Percentiles rank a stretch among this genome's conserved stretches.
Conservation (phyloP, 1,139 yeast species). For the Suhomyces yuchorum region DNA sequence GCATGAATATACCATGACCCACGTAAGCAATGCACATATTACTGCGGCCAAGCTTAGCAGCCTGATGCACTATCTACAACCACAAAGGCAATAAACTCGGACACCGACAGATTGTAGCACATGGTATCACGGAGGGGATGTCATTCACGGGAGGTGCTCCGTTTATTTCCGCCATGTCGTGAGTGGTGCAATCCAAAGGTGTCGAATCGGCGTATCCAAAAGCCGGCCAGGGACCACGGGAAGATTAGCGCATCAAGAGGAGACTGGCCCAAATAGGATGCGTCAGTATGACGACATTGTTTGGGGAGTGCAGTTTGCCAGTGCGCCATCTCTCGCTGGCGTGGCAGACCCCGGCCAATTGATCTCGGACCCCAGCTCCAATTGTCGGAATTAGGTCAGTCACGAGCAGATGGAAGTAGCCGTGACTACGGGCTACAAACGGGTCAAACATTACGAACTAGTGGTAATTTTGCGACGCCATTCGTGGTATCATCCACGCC, state of each 20-base stretch:
- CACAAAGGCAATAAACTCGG: background rate
- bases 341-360: background rate
- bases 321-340: background rate
- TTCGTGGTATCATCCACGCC: background rate
- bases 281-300: background rate
- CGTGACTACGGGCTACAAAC: background rate
- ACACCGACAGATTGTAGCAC: background rate
- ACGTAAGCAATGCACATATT: background rate
- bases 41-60: background rate
- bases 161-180: background rate
- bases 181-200: background rate
- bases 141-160: background rate
- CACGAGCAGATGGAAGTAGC: background rate
- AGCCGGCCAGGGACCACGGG: background rate
- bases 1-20: background rate
- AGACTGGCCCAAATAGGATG: background rate
- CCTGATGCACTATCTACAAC: background rate
- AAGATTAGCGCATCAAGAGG: background rate
- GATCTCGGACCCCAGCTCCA: background rate
- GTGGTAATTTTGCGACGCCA: background rate
- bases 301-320: background rate
- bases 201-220: background rate
- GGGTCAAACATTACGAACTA: background rate
- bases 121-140: background rate
- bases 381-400: background rate